Conservation (phyloP, 2,329 filamentous ascomycete species). For the Aspergillus uvarum region DNA sequence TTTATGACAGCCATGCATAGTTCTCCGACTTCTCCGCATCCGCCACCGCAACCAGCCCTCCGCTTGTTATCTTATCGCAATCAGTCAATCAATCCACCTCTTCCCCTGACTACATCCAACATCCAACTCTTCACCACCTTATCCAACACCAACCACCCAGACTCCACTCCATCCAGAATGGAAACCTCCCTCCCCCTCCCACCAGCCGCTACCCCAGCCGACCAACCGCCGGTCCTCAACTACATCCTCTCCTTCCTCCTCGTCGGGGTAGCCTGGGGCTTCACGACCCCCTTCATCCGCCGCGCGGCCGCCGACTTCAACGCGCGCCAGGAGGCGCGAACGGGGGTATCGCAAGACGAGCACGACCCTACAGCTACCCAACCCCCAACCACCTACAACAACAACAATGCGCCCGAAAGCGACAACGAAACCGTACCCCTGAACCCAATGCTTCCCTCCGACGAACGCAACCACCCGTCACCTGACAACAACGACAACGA, state of each 20-base stretch:
- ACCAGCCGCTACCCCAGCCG: constrained; percentile 25
- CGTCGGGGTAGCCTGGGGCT: constrained; percentile 88
- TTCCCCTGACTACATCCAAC: background rate
- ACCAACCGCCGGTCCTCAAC: constrained; percentile 58
- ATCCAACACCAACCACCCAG: background rate
- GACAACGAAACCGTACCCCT: background rate
- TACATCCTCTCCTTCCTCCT: constrained; percentile 87
- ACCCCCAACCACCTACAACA: constrained; percentile 10
- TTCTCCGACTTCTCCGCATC: too few species aligned
- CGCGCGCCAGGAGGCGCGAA: constrained; percentile 48
- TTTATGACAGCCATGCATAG: too few species aligned
- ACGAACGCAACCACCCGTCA: constrained; percentile 9
- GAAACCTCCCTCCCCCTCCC: background rate
- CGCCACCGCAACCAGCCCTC: too few species aligned
- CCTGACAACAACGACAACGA: constrained; percentile 12
- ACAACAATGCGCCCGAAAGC: background rate
- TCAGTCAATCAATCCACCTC: background rate
- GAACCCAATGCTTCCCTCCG: background rate
- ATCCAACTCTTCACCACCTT: background rate
- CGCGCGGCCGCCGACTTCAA: constrained; percentile 75
- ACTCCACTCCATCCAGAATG: background rate
- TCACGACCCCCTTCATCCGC: constrained; percentile 90
- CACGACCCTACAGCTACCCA: background rate
- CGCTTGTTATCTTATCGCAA: background rate
- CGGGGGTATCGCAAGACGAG: constrained; percentile 16